A percentile compares a stretch with the other conserved stretches of the same genome.
Evolutionary conservation across 371 early-diverging fungal species (phyloP).

Genomic region (Saksenaea vasiformis): DNA sequence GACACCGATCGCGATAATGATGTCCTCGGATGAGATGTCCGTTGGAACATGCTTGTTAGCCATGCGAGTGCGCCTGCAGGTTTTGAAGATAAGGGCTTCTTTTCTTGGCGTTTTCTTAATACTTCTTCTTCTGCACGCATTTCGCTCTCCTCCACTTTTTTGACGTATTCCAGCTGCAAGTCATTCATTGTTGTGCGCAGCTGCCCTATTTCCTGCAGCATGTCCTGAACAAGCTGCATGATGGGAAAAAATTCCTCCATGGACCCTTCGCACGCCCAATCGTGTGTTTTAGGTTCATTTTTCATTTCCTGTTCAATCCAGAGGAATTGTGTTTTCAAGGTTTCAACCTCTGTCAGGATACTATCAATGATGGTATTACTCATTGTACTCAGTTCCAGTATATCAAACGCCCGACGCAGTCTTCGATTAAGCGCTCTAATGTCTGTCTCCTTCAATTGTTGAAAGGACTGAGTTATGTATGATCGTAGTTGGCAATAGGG

Average conservation of each 20-base stretch:
- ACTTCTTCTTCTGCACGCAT: conserved; percentile 52
- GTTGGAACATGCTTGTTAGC: conserved; percentile 29
- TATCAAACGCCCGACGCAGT: conserved; percentile 66
- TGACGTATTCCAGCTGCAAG: conserved; percentile 64
- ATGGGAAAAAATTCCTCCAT: conserved; percentile 61
- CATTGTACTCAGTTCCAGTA: conserved; percentile 69
- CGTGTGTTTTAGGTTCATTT: conserved; percentile 15
- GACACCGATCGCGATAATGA: neutral
- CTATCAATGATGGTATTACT: conserved; percentile 76
- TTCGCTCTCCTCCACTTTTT: conserved; percentile 50
- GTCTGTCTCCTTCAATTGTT: conserved; percentile 58
- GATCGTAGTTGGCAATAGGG: conserved; percentile 15
- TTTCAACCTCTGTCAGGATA: conserved; percentile 61
- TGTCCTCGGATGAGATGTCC: neutral
- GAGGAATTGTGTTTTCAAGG: conserved; percentile 49
- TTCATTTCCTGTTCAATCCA: conserved; percentile 50
- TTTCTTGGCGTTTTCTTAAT: conserved; percentile 22
- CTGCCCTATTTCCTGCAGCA: conserved; percentile 64
- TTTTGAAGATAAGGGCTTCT: neutral
- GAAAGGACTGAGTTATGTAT: conserved; percentile 26
- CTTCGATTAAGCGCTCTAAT: conserved; percentile 63
- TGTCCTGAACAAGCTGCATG: conserved; percentile 57
- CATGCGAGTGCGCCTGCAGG: conserved; percentile 18
- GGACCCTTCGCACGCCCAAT: conserved; percentile 20
- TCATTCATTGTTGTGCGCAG: conserved; percentile 64